These are phyloP conservation scores for Breviolum minutum DNA, from an alignment of 73 alveolate genomes.

Conservation along the genomic window DNA sequence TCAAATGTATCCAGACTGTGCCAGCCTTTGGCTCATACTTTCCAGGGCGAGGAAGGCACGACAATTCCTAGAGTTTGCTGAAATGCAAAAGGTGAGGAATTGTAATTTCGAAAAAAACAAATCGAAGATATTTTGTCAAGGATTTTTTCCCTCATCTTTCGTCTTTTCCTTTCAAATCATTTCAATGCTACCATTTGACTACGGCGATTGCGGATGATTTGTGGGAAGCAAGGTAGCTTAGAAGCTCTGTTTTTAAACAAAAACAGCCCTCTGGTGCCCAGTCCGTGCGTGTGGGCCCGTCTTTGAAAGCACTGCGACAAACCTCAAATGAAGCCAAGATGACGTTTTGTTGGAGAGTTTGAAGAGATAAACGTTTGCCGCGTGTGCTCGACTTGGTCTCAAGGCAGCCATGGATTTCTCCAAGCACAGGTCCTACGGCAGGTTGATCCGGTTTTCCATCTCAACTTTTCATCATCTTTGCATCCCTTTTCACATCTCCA, in stretches of 20 bases:
- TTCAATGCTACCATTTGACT: too few relatives aligned
- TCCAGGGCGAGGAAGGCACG: conserved; percentile 74
- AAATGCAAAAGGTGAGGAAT: neutral
- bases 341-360: neutral
- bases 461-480: neutral
- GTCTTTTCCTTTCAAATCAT: too few relatives aligned
- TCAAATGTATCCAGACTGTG: too few relatives aligned
- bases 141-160: too few relatives aligned
- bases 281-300: conserved; percentile 42
- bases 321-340: neutral
- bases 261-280: conserved; percentile 35
- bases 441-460: neutral
- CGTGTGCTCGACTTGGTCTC: neutral
- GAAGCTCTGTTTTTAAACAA: too few relatives aligned
- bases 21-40: conserved; percentile 50
- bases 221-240: too few relatives aligned
- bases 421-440: neutral
- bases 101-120: neutral
- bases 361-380: too few relatives aligned
- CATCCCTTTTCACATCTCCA: neutral
- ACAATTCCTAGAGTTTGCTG: neutral
- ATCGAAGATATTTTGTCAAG: neutral
- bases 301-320: conserved; percentile 15
- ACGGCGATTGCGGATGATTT: too few relatives aligned
- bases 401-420: neutral